A percentile compares a stretch with the other conserved stretches of the same genome.
These are phyloP conservation scores for Camellia oleifera DNA, from an alignment of 179 eudicot genomes.

Conservation along the genomic window DNA sequence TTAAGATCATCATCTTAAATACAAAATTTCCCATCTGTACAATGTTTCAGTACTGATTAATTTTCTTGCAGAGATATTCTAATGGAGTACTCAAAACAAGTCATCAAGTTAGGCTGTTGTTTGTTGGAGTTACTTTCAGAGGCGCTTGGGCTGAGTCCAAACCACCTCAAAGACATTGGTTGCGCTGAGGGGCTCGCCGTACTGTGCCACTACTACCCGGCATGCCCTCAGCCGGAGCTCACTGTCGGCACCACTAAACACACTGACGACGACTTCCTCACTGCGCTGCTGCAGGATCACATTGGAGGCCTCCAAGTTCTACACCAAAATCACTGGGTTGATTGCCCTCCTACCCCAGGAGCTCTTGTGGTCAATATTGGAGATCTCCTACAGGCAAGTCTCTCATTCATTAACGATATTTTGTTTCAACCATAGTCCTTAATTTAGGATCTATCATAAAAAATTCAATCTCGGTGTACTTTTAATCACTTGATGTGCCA, in stretches of 20 bases:
- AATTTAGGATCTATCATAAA: too few relatives aligned
- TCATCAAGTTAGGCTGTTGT: constrained; percentile 19
- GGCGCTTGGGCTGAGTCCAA: constrained; percentile 25
- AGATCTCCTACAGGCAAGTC: constrained; percentile 33
- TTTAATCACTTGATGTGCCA: too few relatives aligned
- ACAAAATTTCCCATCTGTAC: too few relatives aligned
- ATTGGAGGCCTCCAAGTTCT: constrained; percentile 48
- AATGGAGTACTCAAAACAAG: constrained; percentile 22
- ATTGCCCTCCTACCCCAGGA: constrained; percentile 32
- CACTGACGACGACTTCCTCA: constrained; percentile 26
- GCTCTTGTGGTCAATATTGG: constrained; percentile 40
- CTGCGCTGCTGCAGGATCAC: constrained; percentile 36
- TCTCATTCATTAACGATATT: too few relatives aligned
- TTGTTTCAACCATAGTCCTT: too few relatives aligned
- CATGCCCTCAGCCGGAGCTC: constrained; percentile 22
- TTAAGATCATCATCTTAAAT: too few relatives aligned
- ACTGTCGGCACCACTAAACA: constrained; percentile 33
- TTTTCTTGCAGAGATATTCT: constrained; percentile 22
- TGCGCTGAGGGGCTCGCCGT: constrained; percentile 26
- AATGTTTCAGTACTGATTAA: too few relatives aligned
- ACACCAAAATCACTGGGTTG: constrained; percentile 32
- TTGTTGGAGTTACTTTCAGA: constrained; percentile 30
- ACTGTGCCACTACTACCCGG: too few relatives aligned
- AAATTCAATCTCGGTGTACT: too few relatives aligned
- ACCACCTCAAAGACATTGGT: constrained; percentile 20